These are phyloP conservation scores for Mallotus nudiflorus DNA, from an alignment of 345 rosid genomes.

Conservation along the genomic window DNA sequence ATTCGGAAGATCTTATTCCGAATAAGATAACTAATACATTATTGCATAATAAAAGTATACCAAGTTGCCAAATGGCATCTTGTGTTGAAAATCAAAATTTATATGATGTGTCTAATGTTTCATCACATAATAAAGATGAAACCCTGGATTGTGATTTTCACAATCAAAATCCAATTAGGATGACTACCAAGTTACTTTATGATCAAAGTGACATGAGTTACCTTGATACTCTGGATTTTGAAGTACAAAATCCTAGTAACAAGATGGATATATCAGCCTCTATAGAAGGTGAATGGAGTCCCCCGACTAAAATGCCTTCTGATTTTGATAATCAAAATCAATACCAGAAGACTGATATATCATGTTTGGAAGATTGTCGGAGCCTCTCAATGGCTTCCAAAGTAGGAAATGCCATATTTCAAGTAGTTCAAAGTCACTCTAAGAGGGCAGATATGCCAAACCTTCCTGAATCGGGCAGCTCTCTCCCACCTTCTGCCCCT, in stretches of 20 bases:
- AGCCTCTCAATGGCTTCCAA: too few species aligned
- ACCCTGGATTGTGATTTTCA: not conserved
- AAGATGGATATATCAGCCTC: not conserved
- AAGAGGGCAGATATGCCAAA: too few species aligned
- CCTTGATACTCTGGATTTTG: not conserved
- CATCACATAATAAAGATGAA: not conserved
- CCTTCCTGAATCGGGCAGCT: too few species aligned
- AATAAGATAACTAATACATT: not conserved
- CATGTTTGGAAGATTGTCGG: too few species aligned
- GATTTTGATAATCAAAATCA: slow-evolving; percentile 15
- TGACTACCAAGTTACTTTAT: not conserved
- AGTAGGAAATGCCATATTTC: too few species aligned
- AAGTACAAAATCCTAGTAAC: not conserved
- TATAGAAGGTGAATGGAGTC: not conserved
- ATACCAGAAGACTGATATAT: slow-evolving; percentile 2
- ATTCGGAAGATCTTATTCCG: not conserved
- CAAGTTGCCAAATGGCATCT: not conserved
- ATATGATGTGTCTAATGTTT: not conserved
- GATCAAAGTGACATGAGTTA: not conserved
- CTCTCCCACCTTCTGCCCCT: too few species aligned
- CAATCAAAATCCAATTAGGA: not conserved
- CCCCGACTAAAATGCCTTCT: not conserved
- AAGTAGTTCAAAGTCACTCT: too few species aligned
- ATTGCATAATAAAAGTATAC: not conserved
- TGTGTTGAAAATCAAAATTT: not conserved